Evolutionary conservation across 192 early-diverging fungal species (phyloP), one percentile per base, ranked within the genome.

Genomic region (Coemansia erecta): DNA sequence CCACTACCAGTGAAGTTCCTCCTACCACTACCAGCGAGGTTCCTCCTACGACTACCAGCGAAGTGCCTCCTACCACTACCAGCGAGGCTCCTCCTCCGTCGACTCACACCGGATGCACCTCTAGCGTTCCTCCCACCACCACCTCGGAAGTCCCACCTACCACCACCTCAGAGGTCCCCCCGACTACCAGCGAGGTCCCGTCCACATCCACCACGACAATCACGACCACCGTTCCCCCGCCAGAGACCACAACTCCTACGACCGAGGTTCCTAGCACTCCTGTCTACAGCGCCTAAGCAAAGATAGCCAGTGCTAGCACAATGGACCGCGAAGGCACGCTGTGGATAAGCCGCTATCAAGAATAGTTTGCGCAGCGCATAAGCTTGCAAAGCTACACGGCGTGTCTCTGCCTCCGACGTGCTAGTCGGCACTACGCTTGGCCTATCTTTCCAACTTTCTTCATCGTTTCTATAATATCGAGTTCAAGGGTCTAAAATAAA

Each of bases 151-250:
- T 46, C 4, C 60, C 60, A 1, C 60, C 60, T 31, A 2, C 28
- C 28, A 31, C 28, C 4, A 31, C 28, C 7, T 9, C 39, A 9
- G 61, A 63, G 14, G 52, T 37, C 9, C 61, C 61, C 40, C 37
- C 54, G 1, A 45, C 61, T 7, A 53, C 22, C 44, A 22, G 46
- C 39, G n/a, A 22, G 31, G 35, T 6, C 52, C 52, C 52, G 9
- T 48, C 68, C 31, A 69, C 66, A 21, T 68, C 66, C 41, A 69
- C 72, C 28, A 75, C 63, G 2, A 75, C 72, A 14, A 53, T 69
- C 19, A 68, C 66, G 8, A 75, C 66, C 18, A 75, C 72, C 3
- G 42, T 74, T n/a, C 58, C 68, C 11, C 58, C 58, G 35, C 58
- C 52, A n/a, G 44, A 19, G 8, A 75, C 66, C 18, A 69, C 72